These are phyloP conservation scores for Trichoderma citrinoviride DNA, from an alignment of 2,329 filamentous ascomycete species.

Conservation along the genomic window DNA sequence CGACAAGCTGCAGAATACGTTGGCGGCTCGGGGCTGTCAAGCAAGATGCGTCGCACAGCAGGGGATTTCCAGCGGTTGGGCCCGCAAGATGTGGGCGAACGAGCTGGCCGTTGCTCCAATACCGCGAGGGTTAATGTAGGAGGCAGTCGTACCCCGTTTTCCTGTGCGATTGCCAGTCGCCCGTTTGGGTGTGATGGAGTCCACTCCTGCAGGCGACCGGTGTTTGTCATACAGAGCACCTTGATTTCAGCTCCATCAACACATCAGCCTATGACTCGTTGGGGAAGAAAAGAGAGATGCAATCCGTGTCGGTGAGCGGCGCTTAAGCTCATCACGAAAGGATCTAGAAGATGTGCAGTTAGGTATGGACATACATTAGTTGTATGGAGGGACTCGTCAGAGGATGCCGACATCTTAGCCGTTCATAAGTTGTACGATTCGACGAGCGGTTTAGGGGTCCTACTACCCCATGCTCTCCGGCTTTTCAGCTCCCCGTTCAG, in stretches of 20 bases:
- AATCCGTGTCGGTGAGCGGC: neutral
- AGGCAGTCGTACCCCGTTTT: conserved; percentile 6
- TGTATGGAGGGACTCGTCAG: too few relatives aligned
- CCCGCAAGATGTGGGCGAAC: neutral
- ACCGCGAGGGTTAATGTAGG: conserved; percentile 8
- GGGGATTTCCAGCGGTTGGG: conserved; percentile 10
- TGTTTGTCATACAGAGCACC: conserved; percentile 18
- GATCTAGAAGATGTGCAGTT: conserved; percentile 1
- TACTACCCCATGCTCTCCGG: neutral
- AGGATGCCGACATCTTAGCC: too few relatives aligned
- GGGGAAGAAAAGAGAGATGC: neutral
- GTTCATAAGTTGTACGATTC: neutral
- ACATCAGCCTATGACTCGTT: conserved; percentile 1
- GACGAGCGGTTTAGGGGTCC: neutral
- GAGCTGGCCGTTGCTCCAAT: conserved; percentile 6
- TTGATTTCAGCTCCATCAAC: conserved; percentile 2
- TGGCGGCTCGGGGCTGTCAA: conserved; percentile 5
- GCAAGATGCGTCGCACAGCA: conserved; percentile 15
- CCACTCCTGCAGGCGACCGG: conserved; percentile 15
- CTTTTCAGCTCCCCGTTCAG: conserved; percentile 2
- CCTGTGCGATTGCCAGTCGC: conserved; percentile 1
- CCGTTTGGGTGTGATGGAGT: conserved; percentile 3
- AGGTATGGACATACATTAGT: too few relatives aligned
- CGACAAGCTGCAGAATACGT: conserved; percentile 8
- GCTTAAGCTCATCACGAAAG: neutral